These are phyloP conservation scores for Moesziomyces sp. DNA, from an alignment of 1,284 basidiomycete genomes.

Conservation along the genomic window DNA sequence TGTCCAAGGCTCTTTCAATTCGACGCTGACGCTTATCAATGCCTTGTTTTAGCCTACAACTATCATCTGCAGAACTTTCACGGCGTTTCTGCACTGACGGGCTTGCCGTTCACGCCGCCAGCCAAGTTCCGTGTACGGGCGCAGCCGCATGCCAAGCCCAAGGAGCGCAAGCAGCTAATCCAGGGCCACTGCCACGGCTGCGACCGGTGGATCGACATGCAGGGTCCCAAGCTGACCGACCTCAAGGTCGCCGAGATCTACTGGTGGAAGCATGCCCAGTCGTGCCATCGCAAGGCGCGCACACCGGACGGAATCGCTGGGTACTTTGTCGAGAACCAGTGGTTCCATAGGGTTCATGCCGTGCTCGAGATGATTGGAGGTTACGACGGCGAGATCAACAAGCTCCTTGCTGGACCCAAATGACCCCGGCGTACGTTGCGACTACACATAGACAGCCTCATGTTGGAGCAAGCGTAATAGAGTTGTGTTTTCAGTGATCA, in stretches of 20 bases:
- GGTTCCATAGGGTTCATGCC: slow-evolving; percentile 14
- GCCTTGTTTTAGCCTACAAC: slow-evolving; percentile 42
- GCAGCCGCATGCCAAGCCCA: slow-evolving; percentile 13
- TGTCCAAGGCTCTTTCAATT: too few relatives aligned
- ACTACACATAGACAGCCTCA: background rate
- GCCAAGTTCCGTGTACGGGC: slow-evolving; percentile 18
- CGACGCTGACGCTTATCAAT: background rate
- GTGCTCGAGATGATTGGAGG: slow-evolving; percentile 25
- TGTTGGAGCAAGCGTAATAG: too few relatives aligned
- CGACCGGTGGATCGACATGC: slow-evolving; percentile 36
- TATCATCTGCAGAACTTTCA: slow-evolving; percentile 55
- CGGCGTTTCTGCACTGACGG: slow-evolving; percentile 42
- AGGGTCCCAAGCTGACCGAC: slow-evolving; percentile 30
- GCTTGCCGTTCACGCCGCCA: slow-evolving; percentile 48
- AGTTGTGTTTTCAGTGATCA: background rate
- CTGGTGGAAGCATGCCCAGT: slow-evolving; percentile 53
- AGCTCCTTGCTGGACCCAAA: slow-evolving; percentile 13
- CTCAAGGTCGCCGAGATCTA: slow-evolving; percentile 52
- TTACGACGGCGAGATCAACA: slow-evolving; percentile 14
- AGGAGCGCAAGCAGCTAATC: slow-evolving; percentile 22
- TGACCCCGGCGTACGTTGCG: background rate
- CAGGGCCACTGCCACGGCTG: slow-evolving; percentile 45
- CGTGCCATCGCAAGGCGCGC: slow-evolving; percentile 18
- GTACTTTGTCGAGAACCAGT: slow-evolving; percentile 28
- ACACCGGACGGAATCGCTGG: slow-evolving; percentile 17